Evolutionary conservation across 1,139 yeast genomes (phyloP).

Genomic region (Kodamaea fungicola): DNA sequence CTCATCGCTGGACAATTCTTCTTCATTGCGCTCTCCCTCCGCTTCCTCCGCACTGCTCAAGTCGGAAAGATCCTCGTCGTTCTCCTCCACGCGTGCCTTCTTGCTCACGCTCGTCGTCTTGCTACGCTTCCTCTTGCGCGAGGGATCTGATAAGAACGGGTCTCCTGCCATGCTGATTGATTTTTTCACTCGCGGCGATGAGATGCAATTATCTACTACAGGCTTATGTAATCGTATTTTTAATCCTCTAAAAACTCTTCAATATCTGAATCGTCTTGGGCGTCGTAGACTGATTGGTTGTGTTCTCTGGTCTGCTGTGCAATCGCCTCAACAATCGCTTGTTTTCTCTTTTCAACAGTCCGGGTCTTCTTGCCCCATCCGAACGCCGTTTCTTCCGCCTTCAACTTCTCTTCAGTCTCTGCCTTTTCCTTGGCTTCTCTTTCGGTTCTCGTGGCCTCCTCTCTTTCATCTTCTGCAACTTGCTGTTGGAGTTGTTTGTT

Average conservation of each 20-base stretch:
- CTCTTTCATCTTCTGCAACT: slow-evolving; percentile 45
- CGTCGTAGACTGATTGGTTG: slow-evolving; percentile 45
- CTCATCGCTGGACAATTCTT: slow-evolving; percentile 57
- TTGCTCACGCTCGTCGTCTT: slow-evolving; percentile 17
- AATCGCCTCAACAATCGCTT: slow-evolving; percentile 48
- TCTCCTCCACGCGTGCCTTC: slow-evolving; percentile 13
- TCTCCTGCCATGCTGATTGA: slow-evolving; percentile 46
- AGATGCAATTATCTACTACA: slow-evolving; percentile 2
- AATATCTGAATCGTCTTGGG: slow-evolving; percentile 65
- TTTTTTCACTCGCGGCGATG: slow-evolving; percentile 12
- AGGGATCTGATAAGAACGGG: slow-evolving; percentile 61
- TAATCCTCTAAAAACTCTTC: slow-evolving; percentile 60
- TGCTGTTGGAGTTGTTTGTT: slow-evolving; percentile 51
- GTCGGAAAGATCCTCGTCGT: slow-evolving; percentile 41
- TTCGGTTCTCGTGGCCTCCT: slow-evolving; percentile 33
- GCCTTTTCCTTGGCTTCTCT: slow-evolving; percentile 29
- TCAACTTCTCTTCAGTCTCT: slow-evolving; percentile 28
- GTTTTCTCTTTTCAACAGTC: slow-evolving; percentile 51
- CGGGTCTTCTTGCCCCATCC: slow-evolving; percentile 83
- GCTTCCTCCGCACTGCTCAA: slow-evolving; percentile 32
- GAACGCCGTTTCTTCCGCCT: slow-evolving; percentile 47
- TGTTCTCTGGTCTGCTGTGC: slow-evolving; percentile 41
- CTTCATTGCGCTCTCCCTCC: slow-evolving; percentile 29
- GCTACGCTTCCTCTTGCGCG: slow-evolving; percentile 47
- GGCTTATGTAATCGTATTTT: background rate